Base-by-base conservation (phyloP, 805 yeast species). In the Candida pini region DNA sequence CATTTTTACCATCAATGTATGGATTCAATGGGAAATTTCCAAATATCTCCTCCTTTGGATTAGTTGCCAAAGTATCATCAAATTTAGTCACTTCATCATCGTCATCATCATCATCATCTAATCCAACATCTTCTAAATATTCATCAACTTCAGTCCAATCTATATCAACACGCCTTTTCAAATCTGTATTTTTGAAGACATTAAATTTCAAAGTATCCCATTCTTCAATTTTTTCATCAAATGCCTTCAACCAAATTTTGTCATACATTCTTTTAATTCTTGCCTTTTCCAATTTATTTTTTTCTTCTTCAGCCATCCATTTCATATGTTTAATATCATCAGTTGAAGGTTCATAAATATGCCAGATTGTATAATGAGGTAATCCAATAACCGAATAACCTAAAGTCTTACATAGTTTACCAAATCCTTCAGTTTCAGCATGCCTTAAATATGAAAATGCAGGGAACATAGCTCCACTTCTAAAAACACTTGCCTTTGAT, bases 391-490 rank as follows among this genome's bases (percentile, higher is more conserved):
- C 96, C 14, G 79, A 70, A 58, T 76, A 86, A 10, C 86, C 86
- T 94, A 89, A 85, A 39, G 80, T 70, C 48, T 86, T 80, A 45
- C 87, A 76, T 60, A 88, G 69, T 54, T 84, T 86, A 18, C 95
- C 97, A 60, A 89, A 89, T 0, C 95, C 96, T 61, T 89, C 97
- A 2, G 97, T 89, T 55, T 89, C 97, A 6, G 97, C 97, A 55
- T 89, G 97, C 50, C 85, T 86, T 60, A 84, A 80, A 60, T 83
- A 89, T 21, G 95, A 83, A 54, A 88, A 89, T 1, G 96, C 96
- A 10, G 97, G 97, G 71, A 88, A 89, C 65, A 85, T 88, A 2
- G 90, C 80, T 9, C 97, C 97, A 24, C 74, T 66, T 42, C 90
- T 70, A 67, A 89, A 89, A 8, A 89, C 95, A 35, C 68, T 65